Conservation (phyloP, 2,329 filamentous ascomycete genomes). For the Fusarium sambucinum region DNA sequence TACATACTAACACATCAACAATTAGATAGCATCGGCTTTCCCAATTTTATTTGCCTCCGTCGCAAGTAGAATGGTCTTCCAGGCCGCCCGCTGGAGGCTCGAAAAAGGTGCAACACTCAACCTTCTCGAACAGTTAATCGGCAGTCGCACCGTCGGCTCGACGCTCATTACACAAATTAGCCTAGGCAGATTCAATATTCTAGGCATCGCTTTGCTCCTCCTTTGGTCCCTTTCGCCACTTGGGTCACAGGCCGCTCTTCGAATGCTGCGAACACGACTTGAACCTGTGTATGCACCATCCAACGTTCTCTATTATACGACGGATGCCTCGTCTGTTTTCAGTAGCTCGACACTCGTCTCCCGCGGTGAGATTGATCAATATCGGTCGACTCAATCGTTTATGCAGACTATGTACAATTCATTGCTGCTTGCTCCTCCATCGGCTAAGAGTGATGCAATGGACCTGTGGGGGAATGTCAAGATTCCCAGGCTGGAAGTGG, state of each 20-base stretch:
- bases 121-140: conserved; percentile 23
- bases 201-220: background rate
- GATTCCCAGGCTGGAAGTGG: conserved; percentile 7
- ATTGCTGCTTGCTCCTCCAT: background rate
- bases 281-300: background rate
- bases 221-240: background rate
- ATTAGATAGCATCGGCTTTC: conserved; percentile 14
- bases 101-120: conserved; percentile 15
- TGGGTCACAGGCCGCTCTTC: background rate
- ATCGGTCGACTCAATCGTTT: background rate
- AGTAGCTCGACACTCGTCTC: background rate
- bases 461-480: conserved; percentile 29
- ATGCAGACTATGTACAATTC: background rate
- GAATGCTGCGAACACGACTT: background rate
- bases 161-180: background rate
- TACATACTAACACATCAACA: background rate
- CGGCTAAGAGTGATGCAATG: background rate
- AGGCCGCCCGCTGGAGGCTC: conserved; percentile 15
- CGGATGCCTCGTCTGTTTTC: background rate
- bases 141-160: conserved; percentile 25
- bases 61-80: conserved; percentile 22
- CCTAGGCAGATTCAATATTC: rapidly evolving
- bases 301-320: background rate
- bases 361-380: background rate
- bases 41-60: conserved; percentile 31